Base-by-base conservation (phyloP, 208 protist species). In the Wallacemonas sp. region DNA sequence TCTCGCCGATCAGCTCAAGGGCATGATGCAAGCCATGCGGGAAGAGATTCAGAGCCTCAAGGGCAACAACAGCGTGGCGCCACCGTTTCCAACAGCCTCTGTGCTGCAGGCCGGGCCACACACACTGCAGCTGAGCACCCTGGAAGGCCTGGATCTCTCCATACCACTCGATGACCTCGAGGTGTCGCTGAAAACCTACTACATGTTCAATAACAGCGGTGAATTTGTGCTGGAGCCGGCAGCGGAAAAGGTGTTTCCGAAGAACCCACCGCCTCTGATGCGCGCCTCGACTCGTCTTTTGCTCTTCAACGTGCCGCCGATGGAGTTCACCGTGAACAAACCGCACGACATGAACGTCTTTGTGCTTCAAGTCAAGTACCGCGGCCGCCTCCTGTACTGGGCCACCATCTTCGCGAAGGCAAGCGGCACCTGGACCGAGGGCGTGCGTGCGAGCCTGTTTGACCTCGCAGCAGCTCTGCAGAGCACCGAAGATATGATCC, bases 381-480 rank as follows among this genome's bases (percentile, higher is more conserved):
- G 70, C 1, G 71, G 70, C n/a, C 65, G 67, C 6, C 54, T 81
- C 23, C 46, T 93, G 21, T 88, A 72, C 44, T 93, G 83, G 81
- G 46, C 81, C 4, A 73, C 72, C n/a, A 62, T 90, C 41, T 79
- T 72, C 65, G 54, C 76, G 12, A 61, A 39, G 24, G 33, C 43
- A 2, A 39, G 36, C 8, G 83, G 80, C 23, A 27, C 60, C 36
- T 88, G 86, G 81, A 72, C 62, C 19, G 74, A 78, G 62, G 73
- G 66, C 5, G 38, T 93, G 21, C 81, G 83, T 5, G 57, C 68
- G 21, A n/a, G 67, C 8, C 46, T 72, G 6, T 71, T 81, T 32
- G 79, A 93, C 62, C 63, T 90, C 46, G 74, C 81, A 3, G 69
- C 49, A 24, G 70, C 74, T 2, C 52, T 93, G 71, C 73, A 83